Evolutionary conservation across 2,329 filamentous ascomycete genomes (phyloP).

Genomic region (Apiospora hydei): DNA sequence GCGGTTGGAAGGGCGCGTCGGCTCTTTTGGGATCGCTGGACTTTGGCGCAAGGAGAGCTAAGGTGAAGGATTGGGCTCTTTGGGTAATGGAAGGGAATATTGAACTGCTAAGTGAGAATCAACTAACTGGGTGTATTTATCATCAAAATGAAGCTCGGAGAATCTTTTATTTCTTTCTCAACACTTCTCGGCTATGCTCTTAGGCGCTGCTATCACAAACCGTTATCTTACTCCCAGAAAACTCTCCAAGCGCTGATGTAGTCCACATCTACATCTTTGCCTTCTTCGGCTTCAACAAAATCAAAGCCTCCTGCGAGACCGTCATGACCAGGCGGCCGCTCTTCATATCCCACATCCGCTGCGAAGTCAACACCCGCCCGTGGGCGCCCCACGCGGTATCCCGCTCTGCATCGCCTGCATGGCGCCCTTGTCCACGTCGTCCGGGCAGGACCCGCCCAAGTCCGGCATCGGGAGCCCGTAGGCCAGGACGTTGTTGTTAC

Average conservation of each 20-base stretch:
- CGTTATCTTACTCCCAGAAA: no score
- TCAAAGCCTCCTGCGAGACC: slow-evolving; percentile 28
- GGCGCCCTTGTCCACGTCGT: background rate
- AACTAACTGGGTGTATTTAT: no score
- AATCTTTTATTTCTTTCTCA: no score
- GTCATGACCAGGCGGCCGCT: slow-evolving; percentile 29
- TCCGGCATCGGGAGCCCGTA: background rate
- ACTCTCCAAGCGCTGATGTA: background rate
- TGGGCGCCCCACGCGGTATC: slow-evolving; percentile 30
- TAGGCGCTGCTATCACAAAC: no score
- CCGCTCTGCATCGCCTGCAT: slow-evolving; percentile 14
- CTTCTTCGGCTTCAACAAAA: slow-evolving; percentile 26
- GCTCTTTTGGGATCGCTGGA: background rate
- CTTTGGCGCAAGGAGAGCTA: background rate
- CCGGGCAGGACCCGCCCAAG: slow-evolving; percentile 4
- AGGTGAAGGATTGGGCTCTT: background rate
- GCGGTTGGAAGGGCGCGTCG: background rate
- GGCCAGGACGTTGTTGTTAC: background rate
- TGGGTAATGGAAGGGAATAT: background rate
- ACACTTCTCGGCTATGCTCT: no score
- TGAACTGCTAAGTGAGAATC: background rate
- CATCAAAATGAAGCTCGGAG: no score
- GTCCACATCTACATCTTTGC: background rate
- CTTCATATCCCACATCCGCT: slow-evolving; percentile 27
- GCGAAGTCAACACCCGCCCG: slow-evolving; percentile 29